Percentiles rank a stretch among this genome's conserved stretches.
Conservation (phyloP, 352 stramenopile species). For the Pythium coloratum region DNA sequence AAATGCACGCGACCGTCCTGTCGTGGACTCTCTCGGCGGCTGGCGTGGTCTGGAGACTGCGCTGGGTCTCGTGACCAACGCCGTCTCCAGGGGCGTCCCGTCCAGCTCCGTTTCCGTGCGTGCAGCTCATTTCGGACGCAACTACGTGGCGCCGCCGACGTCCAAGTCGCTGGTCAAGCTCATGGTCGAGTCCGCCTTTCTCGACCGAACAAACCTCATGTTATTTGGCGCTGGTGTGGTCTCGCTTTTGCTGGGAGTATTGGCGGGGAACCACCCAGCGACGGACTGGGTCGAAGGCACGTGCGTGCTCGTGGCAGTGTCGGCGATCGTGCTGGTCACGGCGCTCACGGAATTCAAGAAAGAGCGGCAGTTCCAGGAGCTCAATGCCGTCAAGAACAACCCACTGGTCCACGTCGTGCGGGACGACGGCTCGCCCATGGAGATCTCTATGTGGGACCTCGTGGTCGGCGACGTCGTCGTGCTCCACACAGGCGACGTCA, state of each 20-base stretch:
- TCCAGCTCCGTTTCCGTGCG: neutral
- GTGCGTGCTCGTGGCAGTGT: constrained; percentile 85
- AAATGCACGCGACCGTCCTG: neutral
- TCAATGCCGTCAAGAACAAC: constrained; percentile 75
- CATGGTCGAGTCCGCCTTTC: constrained; percentile 53
- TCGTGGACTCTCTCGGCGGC: constrained; percentile 10
- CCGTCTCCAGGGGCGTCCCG: neutral
- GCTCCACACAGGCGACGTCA: constrained; percentile 38
- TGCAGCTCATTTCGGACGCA: constrained; percentile 24
- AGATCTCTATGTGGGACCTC: constrained; percentile 35
- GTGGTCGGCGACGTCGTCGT: constrained; percentile 47
- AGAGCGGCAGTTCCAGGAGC: constrained; percentile 62
- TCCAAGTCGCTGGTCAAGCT: constrained; percentile 32
- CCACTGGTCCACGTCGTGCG: constrained; percentile 45
- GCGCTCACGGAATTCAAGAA: constrained; percentile 90
- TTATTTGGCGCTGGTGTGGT: constrained; percentile 55
- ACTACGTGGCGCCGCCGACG: constrained; percentile 29
- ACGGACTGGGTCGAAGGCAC: constrained; percentile 88
- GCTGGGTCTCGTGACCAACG: constrained; percentile 4
- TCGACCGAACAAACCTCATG: constrained; percentile 76
- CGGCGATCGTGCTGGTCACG: constrained; percentile 86
- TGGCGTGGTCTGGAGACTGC: constrained; percentile 13
- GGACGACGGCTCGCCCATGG: constrained; percentile 22
- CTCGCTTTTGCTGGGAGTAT: constrained; percentile 50
- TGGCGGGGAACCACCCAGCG: constrained; percentile 23